Evolutionary conservation across 345 rosid genomes (phyloP).

Genomic region (Corchorus capsularis): DNA sequence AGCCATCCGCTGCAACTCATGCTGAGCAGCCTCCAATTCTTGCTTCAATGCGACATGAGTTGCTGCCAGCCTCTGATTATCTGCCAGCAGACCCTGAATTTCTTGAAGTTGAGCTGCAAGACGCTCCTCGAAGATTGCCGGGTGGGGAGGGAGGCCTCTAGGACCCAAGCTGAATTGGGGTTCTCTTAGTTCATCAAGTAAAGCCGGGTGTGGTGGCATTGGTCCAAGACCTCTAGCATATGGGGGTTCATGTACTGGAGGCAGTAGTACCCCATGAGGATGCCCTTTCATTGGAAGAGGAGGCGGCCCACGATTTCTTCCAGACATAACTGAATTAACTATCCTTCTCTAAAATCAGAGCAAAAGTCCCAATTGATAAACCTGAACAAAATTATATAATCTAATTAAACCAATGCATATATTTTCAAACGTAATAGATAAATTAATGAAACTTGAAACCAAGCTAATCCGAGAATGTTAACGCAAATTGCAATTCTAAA

Average conservation of each 20-base stretch:
- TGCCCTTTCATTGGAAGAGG: constrained; percentile 44
- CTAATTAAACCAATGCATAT: background rate
- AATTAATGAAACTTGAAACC: background rate
- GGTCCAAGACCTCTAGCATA: constrained; percentile 60
- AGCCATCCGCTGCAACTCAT: constrained; percentile 68
- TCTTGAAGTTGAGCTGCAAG: constrained; percentile 83
- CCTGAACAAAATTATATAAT: background rate
- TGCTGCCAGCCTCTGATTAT: constrained; percentile 83
- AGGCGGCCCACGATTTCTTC: constrained; percentile 52
- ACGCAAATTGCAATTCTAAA: background rate
- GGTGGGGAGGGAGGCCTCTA: constrained; percentile 65
- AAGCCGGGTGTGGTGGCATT: constrained; percentile 49
- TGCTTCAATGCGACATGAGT: constrained; percentile 96
- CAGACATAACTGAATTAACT: constrained; percentile 39
- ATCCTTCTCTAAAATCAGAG: background rate
- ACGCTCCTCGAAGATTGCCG: constrained; percentile 67
- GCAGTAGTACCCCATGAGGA: constrained; percentile 51
- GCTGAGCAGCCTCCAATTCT: constrained; percentile 82
- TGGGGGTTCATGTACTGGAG: constrained; percentile 52
- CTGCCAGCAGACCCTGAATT: constrained; percentile 83
- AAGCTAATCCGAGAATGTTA: background rate
- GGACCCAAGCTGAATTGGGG: constrained; percentile 59
- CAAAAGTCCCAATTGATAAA: background rate
- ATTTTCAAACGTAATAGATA: too few species aligned
- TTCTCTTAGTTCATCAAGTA: constrained; percentile 69